Percentiles rank a stretch among this genome's conserved stretches.
These are phyloP conservation scores for Backusella sp. DNA, from an alignment of 192 early-diverging fungal genomes.

Conservation along the genomic window DNA sequence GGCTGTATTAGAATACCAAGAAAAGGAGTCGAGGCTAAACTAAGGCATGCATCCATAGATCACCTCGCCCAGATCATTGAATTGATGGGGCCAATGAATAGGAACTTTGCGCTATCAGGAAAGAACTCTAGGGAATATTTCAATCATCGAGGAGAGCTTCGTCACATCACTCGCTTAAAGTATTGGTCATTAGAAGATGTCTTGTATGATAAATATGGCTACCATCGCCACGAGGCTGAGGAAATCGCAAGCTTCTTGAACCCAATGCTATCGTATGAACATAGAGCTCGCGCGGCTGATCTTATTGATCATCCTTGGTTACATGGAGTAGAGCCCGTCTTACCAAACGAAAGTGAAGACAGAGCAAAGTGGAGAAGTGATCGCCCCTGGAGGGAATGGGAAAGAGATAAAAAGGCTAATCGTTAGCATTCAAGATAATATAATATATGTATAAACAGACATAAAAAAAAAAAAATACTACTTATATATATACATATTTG, in stretches of 20 bases:
- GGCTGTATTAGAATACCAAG: not conserved
- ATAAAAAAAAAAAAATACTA: not conserved
- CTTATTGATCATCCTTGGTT: slow-evolving; percentile 38
- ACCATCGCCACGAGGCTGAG: slow-evolving; percentile 64
- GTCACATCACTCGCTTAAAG: slow-evolving; percentile 85
- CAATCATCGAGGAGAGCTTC: slow-evolving; percentile 84
- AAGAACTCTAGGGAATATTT: slow-evolving; percentile 87
- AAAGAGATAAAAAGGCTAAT: slow-evolving; percentile 5
- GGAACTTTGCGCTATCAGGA: slow-evolving; percentile 75
- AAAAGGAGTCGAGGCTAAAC: not conserved
- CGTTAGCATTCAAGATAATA: not conserved
- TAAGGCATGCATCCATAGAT: slow-evolving; percentile 51
- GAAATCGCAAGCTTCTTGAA: slow-evolving; percentile 77
- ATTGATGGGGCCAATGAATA: slow-evolving; percentile 84
- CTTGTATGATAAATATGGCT: slow-evolving; percentile 87
- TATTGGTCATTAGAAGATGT: slow-evolving; percentile 83
- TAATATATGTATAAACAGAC: not conserved
- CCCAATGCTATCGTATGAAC: slow-evolving; percentile 67
- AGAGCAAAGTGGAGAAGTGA: slow-evolving; percentile 10
- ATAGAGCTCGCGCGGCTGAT: slow-evolving; percentile 30
- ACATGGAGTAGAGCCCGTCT: slow-evolving; percentile 12
- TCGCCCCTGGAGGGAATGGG: slow-evolving; percentile 25
- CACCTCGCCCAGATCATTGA: slow-evolving; percentile 97
- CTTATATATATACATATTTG: too few species aligned
- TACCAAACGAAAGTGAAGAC: slow-evolving; percentile 1